These are phyloP conservation scores for Lasiosphaeris hirsuta DNA, from an alignment of 495 filamentous ascomycete genomes.

Conservation along the genomic window DNA sequence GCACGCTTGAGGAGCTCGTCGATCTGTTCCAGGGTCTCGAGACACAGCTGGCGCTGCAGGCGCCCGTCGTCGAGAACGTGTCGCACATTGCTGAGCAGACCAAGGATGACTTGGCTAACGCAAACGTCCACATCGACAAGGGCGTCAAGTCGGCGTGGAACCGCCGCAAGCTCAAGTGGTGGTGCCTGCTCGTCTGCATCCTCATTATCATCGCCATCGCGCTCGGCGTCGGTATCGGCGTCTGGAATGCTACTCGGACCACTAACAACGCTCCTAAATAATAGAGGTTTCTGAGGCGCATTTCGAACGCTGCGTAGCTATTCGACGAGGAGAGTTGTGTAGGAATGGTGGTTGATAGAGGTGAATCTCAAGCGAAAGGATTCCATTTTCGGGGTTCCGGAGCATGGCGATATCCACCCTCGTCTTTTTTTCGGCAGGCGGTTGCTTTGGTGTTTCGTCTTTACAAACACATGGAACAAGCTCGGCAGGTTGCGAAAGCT, in stretches of 20 bases:
- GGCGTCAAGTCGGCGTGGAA: conserved; percentile 56
- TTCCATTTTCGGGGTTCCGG: background rate
- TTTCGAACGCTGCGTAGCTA: background rate
- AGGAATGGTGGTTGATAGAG: no score
- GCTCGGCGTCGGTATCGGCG: conserved; percentile 44
- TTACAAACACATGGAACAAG: background rate
- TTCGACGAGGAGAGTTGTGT: no score
- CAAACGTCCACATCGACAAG: conserved; percentile 57
- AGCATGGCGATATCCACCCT: no score
- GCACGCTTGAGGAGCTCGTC: conserved; percentile 61
- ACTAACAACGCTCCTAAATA: background rate
- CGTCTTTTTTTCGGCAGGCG: no score
- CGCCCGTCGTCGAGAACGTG: conserved; percentile 49
- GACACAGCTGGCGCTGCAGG: conserved; percentile 62
- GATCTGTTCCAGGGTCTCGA: conserved; percentile 65
- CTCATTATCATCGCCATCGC: conserved; percentile 53
- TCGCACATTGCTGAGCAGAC: conserved; percentile 56
- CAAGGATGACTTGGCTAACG: conserved; percentile 54
- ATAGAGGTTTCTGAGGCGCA: background rate
- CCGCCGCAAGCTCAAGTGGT: conserved; percentile 68
- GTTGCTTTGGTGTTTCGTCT: no score
- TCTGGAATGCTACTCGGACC: conserved; percentile 19
- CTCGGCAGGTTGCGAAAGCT: background rate
- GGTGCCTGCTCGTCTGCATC: conserved; percentile 58
- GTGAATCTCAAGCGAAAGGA: background rate